Evolutionary conservation across 2,329 filamentous ascomycete species (phyloP), one percentile per base, ranked within the genome.

Genomic region (Xylariaceae sp.): DNA sequence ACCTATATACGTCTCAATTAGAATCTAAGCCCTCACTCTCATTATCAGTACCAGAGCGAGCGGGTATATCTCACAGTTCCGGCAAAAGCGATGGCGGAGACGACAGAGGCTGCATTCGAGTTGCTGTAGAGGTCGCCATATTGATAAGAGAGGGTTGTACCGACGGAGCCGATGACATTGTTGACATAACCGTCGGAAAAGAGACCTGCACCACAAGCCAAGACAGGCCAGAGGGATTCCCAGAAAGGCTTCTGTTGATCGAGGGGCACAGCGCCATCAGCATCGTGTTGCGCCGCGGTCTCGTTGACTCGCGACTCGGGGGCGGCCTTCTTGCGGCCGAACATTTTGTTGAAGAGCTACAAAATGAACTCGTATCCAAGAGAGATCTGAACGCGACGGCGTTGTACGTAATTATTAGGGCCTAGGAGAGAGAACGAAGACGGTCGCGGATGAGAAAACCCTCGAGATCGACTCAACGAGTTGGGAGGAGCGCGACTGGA

Each of bases 171-270:
- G 59, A 96, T 96, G 56, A 95, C 88, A 62, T 89, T 90, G 70
- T 95, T 95, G 65, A 96, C 81, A 68, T 96, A 96, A 14, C 91
- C 91, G 68, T 96, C 91, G 19, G 86, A 90, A 70, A 96, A 96
- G 2, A 96, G 77, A 62, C 91, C 91, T 45, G 90, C 88, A 56
- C 91, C 91, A 63, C 90, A 95, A 39, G 90, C 90, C 59, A 96
- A 85, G 1, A 90, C 87, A 12, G 90, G 89, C 77, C 80, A 63
- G 17, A 73, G 66, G 5, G 60, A 58, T 32, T 65, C 56, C 45
- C 49, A 48, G 48, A 67, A 67, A 2, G 63, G 62, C 48, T 63
- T 65, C 54, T 60, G 56, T 44, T 61, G 58, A 45, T 62, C 58
- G 11, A 59, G 53, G 55, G 60, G 36, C 42, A 31, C 50, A 42